Percentiles rank a stretch among this genome's conserved stretches.
phyloP scores from a whole-genome alignment of 768 basidiomycete species.

The Lepiota venenata region DNA sequence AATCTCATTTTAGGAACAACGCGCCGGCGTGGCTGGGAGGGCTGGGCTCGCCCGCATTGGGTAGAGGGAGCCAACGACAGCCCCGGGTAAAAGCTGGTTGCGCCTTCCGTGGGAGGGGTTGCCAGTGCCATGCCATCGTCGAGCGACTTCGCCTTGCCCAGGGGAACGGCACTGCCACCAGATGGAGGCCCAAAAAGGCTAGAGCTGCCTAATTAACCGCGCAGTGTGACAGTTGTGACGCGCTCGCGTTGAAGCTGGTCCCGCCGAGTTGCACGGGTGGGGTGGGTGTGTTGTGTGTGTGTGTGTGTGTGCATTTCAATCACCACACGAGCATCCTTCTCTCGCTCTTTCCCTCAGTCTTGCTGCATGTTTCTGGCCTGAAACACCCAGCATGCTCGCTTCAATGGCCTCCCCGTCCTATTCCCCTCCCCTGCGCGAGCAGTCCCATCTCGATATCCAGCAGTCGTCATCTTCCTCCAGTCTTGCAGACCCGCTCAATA shows the following conservation, averaged over 20 bases:
- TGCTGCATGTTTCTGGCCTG: constrained; percentile 15
- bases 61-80: neutral
- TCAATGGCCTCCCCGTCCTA: constrained; percentile 18
- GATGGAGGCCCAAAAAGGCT: neutral
- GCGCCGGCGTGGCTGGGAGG: too few relatives aligned
- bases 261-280: neutral
- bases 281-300: too few relatives aligned
- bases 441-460: constrained; percentile 32
- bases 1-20: too few relatives aligned
- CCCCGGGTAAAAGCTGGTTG: neutral
- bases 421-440: constrained; percentile 29
- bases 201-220: neutral
- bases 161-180: constrained; percentile 9
- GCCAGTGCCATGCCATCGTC: neutral
- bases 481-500: constrained; percentile 20
- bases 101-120: neutral
- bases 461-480: constrained; percentile 13
- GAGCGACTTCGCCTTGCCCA: neutral
- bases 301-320: constrained; percentile 6
- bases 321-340: neutral
- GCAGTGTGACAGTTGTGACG: constrained; percentile 7
- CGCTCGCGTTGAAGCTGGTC: constrained; percentile 6
- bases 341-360: neutral
- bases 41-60: neutral
- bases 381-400: constrained; percentile 23